A percentile compares a stretch with the other conserved stretches of the same genome.
phyloP scores from a whole-genome alignment of 495 filamentous ascomycete genomes.

The Astrocystis sublimbata region DNA sequence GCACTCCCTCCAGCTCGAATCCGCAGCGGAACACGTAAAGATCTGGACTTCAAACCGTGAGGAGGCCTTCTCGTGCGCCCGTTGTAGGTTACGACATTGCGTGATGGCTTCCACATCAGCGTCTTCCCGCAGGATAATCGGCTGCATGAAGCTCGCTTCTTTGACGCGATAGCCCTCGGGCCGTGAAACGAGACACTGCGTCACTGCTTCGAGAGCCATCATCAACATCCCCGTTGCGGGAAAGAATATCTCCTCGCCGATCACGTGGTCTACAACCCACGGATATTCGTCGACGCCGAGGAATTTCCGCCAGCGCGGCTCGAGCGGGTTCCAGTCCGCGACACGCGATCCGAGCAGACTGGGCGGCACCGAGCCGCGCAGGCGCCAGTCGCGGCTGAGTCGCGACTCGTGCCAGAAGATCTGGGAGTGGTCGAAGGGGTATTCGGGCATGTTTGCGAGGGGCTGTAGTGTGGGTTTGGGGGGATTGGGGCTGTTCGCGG shows the following conservation, averaged over 20 bases:
- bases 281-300: slow-evolving; percentile 42
- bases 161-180: slow-evolving; percentile 37
- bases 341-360: slow-evolving; percentile 46
- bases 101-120: not conserved
- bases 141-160: slow-evolving; percentile 34
- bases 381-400: slow-evolving; percentile 43
- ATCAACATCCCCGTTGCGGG: slow-evolving; percentile 57
- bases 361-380: slow-evolving; percentile 35
- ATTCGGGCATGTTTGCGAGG: slow-evolving; percentile 31
- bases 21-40: slow-evolving; percentile 19
- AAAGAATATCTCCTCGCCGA: slow-evolving; percentile 41
- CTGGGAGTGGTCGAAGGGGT: slow-evolving; percentile 44
- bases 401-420: slow-evolving; percentile 44
- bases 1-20: not conserved
- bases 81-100: not conserved
- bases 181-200: slow-evolving; percentile 21
- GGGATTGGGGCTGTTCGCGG: slow-evolving; percentile 13
- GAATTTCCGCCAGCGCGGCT: slow-evolving; percentile 48
- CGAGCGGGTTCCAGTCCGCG: slow-evolving; percentile 36
- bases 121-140: slow-evolving; percentile 32
- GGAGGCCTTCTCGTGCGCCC: not conserved
- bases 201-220: slow-evolving; percentile 53
- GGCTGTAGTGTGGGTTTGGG: slow-evolving; percentile 30
- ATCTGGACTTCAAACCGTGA: not conserved
- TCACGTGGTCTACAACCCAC: slow-evolving; percentile 52